These are phyloP conservation scores for Suhomyces vadensis DNA, from an alignment of 805 yeast species.

Conservation along the genomic window DNA sequence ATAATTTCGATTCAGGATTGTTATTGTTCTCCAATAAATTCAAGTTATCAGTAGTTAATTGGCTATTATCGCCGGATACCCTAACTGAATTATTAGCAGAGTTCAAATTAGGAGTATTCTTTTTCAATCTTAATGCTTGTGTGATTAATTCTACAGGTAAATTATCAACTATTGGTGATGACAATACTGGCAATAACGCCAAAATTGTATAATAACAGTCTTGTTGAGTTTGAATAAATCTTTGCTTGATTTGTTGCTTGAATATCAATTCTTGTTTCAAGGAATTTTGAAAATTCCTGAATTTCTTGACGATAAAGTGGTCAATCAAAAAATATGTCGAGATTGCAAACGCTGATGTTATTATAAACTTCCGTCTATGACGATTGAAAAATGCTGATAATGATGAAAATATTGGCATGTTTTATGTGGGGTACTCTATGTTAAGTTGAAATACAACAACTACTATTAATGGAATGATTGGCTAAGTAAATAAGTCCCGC, in stretches of 20 bases:
- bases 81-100: constrained; percentile 12
- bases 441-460: background rate
- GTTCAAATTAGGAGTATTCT: constrained; percentile 29
- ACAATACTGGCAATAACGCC: constrained; percentile 77
- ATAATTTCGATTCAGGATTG: constrained; percentile 20
- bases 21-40: constrained; percentile 32
- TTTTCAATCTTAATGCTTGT: constrained; percentile 62
- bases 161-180: constrained; percentile 59
- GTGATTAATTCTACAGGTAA: constrained; percentile 76
- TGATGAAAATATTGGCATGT: constrained; percentile 43
- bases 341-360: constrained; percentile 36
- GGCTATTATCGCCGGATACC: constrained; percentile 11
- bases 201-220: constrained; percentile 84
- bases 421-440: background rate
- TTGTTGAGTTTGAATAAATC: constrained; percentile 89
- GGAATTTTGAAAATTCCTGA: constrained; percentile 41
- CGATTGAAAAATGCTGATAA: constrained; percentile 42
- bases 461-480: background rate
- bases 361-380: constrained; percentile 37
- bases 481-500: background rate
- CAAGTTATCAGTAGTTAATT: constrained; percentile 43
- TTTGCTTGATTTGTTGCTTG: constrained; percentile 60
- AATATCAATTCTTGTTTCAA: constrained; percentile 42
- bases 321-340: constrained; percentile 38
- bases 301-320: constrained; percentile 39